Evolutionary conservation across 1,139 yeast species (phyloP), one percentile per base, ranked within the genome.

Genomic region (Taiozyma sp.): DNA sequence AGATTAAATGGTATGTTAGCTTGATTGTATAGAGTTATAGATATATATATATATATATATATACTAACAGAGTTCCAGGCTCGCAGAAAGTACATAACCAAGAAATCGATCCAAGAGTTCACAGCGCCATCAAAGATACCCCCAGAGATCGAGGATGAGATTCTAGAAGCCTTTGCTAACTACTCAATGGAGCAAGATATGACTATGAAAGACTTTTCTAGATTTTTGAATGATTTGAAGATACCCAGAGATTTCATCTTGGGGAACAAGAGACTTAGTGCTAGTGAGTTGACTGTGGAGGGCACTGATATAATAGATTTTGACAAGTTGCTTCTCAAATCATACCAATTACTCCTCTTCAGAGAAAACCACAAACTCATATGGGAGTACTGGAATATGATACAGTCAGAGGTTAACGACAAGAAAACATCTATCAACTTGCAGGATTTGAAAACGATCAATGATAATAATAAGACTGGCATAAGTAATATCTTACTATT

Each of bases 261-360:
- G 3, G 61, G 59, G 0, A 67, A 54, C 49, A 68, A 45, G 44
- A 48, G 49, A 48, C 62, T 51, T 19, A 43, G 64, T 19, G 45
- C 57, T 2, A 41, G 48, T 2, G 56, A 61, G 30, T 55, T 72
- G 24, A 57, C 67, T 1, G 55, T 73, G 6, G 73, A 69, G 19
- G 73, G 72, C 0, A 65, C 71, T 1, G 57, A 68, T 42, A 62
- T 76, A 8, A 67, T 79, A 12, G 82, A 77, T 57, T 75, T 77
- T 54, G 80, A 76, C 44, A 71, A 69, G 51, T 62, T 76, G 49
- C 51, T 77, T 36, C 61, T 64, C 38, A 61, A 62, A 45, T 73
- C 77, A 2, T 74, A 69, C 46, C 69, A 74, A 32, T 56, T 77
- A 48, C 53, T 77, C 40, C 60, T 71, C 14, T 65, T 75, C 46